phyloP scores from a whole-genome alignment of 1,284 basidiomycete genomes.

The Sporisorium reilianum region DNA sequence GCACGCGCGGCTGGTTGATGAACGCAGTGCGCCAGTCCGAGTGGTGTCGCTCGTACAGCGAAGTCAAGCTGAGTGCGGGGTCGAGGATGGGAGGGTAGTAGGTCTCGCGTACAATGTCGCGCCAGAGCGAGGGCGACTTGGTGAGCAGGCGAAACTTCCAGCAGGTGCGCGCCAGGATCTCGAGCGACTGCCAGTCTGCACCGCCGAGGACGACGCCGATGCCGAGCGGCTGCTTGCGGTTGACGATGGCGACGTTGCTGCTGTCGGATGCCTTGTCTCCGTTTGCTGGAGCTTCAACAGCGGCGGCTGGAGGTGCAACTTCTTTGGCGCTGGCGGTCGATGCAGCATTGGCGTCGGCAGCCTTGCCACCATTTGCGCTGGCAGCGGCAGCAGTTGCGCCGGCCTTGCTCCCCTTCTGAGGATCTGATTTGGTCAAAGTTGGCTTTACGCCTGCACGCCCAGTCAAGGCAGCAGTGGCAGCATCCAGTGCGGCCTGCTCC shows the following conservation, averaged over 20 bases:
- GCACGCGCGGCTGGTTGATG: slow-evolving; percentile 64
- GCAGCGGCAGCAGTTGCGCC: not conserved
- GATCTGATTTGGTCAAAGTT: not conserved
- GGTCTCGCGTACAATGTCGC: slow-evolving; percentile 55
- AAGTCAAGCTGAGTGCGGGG: slow-evolving; percentile 15
- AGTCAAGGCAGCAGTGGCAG: slow-evolving; percentile 32
- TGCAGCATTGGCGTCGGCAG: not conserved
- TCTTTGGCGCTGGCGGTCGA: not conserved
- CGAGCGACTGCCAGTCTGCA: slow-evolving; percentile 63
- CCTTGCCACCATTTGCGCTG: not conserved
- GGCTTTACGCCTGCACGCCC: slow-evolving; percentile 7
- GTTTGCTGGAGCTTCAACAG: not conserved
- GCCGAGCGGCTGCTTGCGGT: slow-evolving; percentile 34
- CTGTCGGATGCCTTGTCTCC: slow-evolving; percentile 14
- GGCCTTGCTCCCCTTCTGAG: slow-evolving; percentile 12
- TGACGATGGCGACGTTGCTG: slow-evolving; percentile 10
- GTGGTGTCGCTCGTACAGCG: slow-evolving; percentile 41
- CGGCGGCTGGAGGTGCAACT: not conserved
- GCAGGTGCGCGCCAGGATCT: slow-evolving; percentile 58
- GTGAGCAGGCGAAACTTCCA: slow-evolving; percentile 65
- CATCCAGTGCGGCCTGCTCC: slow-evolving; percentile 40
- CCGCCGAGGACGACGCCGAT: slow-evolving; percentile 60
- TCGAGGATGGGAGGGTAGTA: slow-evolving; percentile 58
- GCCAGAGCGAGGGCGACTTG: slow-evolving; percentile 57
- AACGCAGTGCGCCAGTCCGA: slow-evolving; percentile 63